Base-by-base conservation (phyloP, 192 early-diverging fungal genomes). In the Pilaira anomala region DNA sequence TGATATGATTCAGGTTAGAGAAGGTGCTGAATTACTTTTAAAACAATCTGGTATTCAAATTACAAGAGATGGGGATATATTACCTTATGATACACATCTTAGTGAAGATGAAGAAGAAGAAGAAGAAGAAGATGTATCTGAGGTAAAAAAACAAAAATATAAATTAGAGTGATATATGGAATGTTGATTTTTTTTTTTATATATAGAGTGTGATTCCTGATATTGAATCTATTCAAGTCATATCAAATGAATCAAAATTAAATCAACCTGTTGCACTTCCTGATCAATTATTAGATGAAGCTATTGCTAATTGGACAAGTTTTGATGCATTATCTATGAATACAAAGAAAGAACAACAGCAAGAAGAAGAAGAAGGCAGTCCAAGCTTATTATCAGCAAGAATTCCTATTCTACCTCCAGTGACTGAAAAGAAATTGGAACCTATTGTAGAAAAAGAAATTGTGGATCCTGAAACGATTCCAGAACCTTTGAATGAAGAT, bases 401-500 rank as follows among this genome's bases (percentile, higher is more conserved):
- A 18, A 55, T 55, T 33, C 30, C 29, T 19, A 55, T 36, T n/a
- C 28, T 28, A 16, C 50, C 28, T 33, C 26, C 53, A 19, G 13
- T 54, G 6, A 55, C 53, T 11, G 4, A 19, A 33, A 16, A 55
- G 2, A 55, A 55, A 58, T 6, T 22, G 6, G 56, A 58, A 42
- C 21, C 40, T 36, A 40, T 58, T 9, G 21, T 42, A 18, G 56
- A 41, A 24, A 29, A 57, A 57, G 55, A 58, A 42, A 39, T 58
- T 5, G 24, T 22, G 22, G 62, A 63, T 11, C 62, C 62, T 9
- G 62, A 63, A 33, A 52, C 30, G 1, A 40, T 53, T 25, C 67
- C 67, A 30, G 67, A 69, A 45, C 19, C 60, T 3, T 29, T 69
- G n/a, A 46, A 51, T 28, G 67, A 69, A 26, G 67, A 69, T 40